Conservation (phyloP, 208 protist genomes). For the Crithidia thermophila region DNA sequence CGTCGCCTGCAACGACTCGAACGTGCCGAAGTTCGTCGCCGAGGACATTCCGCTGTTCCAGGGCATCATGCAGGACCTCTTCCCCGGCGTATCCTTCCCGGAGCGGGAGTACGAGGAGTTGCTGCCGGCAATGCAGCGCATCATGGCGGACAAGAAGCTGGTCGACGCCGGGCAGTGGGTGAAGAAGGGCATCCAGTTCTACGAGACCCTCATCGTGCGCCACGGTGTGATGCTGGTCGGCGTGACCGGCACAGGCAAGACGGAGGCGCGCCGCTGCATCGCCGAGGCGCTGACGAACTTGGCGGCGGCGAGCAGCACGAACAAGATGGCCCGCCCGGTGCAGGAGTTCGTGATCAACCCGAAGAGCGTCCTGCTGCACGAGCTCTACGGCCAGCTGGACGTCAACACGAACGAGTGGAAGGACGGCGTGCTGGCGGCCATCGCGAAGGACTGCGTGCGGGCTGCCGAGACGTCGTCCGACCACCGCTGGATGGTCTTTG, state of each 20-base stretch:
- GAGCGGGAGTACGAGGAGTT: constrained; percentile 94
- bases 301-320: constrained; percentile 49
- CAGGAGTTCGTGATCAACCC: constrained; percentile 97
- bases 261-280: constrained; percentile 84
- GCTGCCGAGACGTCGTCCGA: constrained; percentile 79
- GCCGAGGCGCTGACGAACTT: constrained; percentile 76
- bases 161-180: constrained; percentile 86
- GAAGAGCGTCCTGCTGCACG: constrained; percentile 97
- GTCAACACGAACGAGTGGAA: constrained; percentile 95
- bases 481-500: constrained; percentile 98
- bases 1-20: constrained; percentile 97
- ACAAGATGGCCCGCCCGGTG: constrained; percentile 82
- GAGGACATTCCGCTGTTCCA: constrained; percentile 98
- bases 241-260: constrained; percentile 97
- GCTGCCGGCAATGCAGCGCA: constrained; percentile 85
- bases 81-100: constrained; percentile 96
- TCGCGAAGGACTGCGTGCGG: constrained; percentile 90
- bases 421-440: constrained; percentile 91
- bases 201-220: constrained; percentile 97
- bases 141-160: constrained; percentile 77
- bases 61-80: constrained; percentile 98
- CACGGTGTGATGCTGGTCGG: constrained; percentile 99
- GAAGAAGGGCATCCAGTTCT: constrained; percentile 97
- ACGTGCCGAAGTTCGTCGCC: constrained; percentile 99
- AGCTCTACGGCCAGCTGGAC: constrained; percentile 97